phyloP scores from a whole-genome alignment of 2,329 filamentous ascomycete species.

The Nemania diffusa region DNA sequence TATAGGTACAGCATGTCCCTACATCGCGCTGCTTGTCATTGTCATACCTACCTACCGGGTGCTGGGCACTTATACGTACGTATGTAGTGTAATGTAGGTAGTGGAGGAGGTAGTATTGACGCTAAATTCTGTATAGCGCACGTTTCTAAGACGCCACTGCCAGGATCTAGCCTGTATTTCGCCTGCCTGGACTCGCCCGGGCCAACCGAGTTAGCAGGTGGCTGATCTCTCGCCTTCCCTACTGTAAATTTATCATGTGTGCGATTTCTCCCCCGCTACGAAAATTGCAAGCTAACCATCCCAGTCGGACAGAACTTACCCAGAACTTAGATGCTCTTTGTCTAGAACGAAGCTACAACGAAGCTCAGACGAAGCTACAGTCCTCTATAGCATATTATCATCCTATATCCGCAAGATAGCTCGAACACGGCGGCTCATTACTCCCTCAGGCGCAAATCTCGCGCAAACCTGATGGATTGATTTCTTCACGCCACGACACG shows the following conservation, averaged over 20 bases:
- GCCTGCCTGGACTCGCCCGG: conserved; percentile 1
- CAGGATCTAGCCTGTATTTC: conserved; percentile 14
- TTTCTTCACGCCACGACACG: neutral
- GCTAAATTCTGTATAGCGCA: conserved; percentile 6
- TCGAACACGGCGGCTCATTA: neutral
- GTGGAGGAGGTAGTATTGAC: neutral
- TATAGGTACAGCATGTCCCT: too few relatives aligned
- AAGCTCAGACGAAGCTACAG: neutral
- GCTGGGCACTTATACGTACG: too few relatives aligned
- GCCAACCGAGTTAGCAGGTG: neutral
- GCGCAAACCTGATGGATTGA: conserved; percentile 21
- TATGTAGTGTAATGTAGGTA: neutral
- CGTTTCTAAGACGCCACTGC: conserved; percentile 14
- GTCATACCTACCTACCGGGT: too few relatives aligned
- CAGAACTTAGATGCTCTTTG: neutral
- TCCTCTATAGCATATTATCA: neutral
- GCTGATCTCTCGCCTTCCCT: neutral
- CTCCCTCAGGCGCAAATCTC: conserved; percentile 8
- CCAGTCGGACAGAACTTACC: neutral
- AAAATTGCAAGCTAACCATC: conserved; percentile 11
- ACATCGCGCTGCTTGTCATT: too few relatives aligned
- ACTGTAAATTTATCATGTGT: conserved; percentile 32
- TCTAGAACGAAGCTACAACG: neutral
- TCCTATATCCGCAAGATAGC: neutral
- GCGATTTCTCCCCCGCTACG: conserved; percentile 16